Evolutionary conservation across 805 yeast genomes (phyloP).

Genomic region (Metschnikowia cubensis): DNA sequence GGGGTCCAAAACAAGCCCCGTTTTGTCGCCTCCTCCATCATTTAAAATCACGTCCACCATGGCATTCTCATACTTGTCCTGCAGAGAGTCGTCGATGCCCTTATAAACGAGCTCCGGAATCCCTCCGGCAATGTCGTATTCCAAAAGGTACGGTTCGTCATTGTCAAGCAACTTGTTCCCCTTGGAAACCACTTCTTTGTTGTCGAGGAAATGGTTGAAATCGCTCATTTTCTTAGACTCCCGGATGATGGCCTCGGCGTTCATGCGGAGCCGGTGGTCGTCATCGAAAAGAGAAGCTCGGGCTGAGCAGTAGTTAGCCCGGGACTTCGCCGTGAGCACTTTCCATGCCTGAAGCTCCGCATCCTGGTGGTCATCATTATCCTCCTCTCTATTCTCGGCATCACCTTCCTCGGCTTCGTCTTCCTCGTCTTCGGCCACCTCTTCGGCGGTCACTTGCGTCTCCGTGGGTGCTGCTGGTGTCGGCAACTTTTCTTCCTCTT

Average conservation of each 20-base stretch:
- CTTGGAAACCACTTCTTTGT: constrained; percentile 38
- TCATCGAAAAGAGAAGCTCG: constrained; percentile 64
- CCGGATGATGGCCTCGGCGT: constrained; percentile 67
- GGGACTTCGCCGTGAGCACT: constrained; percentile 68
- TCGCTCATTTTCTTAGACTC: constrained; percentile 66
- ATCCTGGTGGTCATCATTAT: constrained; percentile 63
- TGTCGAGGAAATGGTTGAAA: constrained; percentile 43
- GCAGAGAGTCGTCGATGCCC: constrained; percentile 47
- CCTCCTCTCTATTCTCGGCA: constrained; percentile 26
- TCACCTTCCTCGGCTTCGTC: constrained; percentile 36
- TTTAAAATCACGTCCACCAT: constrained; percentile 33
- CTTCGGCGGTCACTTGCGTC: constrained; percentile 10
- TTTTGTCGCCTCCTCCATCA: constrained; percentile 16
- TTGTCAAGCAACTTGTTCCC: constrained; percentile 46
- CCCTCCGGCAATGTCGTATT: constrained; percentile 81
- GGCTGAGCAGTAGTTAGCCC: constrained; percentile 69
- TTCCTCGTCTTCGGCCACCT: constrained; percentile 41
- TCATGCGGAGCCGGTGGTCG: constrained; percentile 52
- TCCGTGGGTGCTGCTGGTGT: constrained; percentile 15
- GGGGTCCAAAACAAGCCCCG: constrained; percentile 31
- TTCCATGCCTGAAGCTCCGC: constrained; percentile 83
- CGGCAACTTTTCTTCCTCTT: constrained; percentile 2
- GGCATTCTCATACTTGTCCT: constrained; percentile 33
- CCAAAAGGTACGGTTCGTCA: constrained; percentile 65
- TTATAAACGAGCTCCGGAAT: constrained; percentile 59